Percentiles rank a stretch among this genome's conserved stretches.
Evolutionary conservation across 1,139 yeast genomes (phyloP).

Genomic region (Blastobotrys aristatus): DNA sequence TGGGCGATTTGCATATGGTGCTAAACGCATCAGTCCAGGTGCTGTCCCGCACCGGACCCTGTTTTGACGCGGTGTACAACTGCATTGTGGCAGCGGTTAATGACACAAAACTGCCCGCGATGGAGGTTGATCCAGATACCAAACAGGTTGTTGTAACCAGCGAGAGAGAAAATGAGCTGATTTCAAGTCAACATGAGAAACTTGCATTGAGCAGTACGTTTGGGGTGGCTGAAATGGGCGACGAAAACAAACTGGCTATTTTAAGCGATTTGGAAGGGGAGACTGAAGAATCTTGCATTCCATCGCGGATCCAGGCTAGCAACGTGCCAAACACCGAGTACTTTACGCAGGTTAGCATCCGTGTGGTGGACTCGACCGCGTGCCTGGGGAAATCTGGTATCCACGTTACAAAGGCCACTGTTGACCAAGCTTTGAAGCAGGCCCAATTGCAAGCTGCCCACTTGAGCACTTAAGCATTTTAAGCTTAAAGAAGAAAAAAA

Average conservation of each 20-base stretch:
- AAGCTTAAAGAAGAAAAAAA: neutral
- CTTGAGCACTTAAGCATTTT: neutral
- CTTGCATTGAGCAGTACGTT: constrained; percentile 50
- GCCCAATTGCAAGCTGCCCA: constrained; percentile 6
- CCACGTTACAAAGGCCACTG: constrained; percentile 14
- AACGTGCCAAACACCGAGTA: constrained; percentile 25
- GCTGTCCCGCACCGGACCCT: constrained; percentile 75
- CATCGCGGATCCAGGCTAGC: constrained; percentile 42
- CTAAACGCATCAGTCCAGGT: constrained; percentile 72
- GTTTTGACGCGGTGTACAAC: constrained; percentile 72
- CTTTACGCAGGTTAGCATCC: constrained; percentile 21
- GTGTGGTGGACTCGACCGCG: constrained; percentile 17
- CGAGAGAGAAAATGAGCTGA: constrained; percentile 20
- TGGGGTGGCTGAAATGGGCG: constrained; percentile 46
- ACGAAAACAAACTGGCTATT: constrained; percentile 37
- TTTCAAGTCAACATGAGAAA: neutral
- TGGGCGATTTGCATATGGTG: constrained; percentile 45
- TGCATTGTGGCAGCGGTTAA: constrained; percentile 61
- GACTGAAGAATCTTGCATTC: constrained; percentile 57
- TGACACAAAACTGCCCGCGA: constrained; percentile 58
- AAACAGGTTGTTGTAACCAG: constrained; percentile 41
- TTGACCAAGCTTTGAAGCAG: constrained; percentile 15
- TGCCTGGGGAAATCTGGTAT: constrained; percentile 17
- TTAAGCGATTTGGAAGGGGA: constrained; percentile 75
- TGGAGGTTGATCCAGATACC: constrained; percentile 41